Evolutionary conservation across 2,329 filamentous ascomycete species (phyloP).

Genomic region (Aureobasidium sp.): DNA sequence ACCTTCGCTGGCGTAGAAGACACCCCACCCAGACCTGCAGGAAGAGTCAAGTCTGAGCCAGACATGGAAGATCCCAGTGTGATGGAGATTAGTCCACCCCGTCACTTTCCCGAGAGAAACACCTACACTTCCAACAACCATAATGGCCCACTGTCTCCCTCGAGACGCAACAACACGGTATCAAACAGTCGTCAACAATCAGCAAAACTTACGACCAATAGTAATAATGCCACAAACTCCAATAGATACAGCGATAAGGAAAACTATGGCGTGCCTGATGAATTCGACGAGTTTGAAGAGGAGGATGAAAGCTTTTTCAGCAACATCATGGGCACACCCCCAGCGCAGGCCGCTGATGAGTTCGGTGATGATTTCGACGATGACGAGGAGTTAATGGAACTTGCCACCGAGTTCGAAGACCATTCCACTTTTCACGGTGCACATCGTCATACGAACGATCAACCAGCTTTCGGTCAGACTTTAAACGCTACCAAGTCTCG

Average conservation of each 20-base stretch:
- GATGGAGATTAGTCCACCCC: constrained; percentile 10
- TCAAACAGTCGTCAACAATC: not conserved
- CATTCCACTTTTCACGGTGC: constrained; percentile 20
- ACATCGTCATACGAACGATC: constrained; percentile 2
- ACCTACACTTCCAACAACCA: not conserved
- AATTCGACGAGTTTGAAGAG: constrained; percentile 23
- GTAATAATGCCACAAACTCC: not conserved
- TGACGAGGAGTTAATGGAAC: constrained; percentile 35
- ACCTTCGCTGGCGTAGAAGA: constrained; percentile 20
- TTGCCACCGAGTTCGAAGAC: constrained; percentile 38
- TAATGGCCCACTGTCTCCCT: not conserved
- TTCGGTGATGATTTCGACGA: constrained; percentile 30
- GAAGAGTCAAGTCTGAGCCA: constrained; percentile 2
- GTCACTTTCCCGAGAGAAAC: not conserved
- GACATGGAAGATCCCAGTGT: constrained; percentile 11
- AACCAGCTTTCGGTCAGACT: constrained; percentile 29
- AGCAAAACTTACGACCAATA: constrained; percentile 1
- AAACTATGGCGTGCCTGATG: constrained; percentile 14
- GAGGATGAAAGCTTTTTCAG: constrained; percentile 29
- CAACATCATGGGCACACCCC: constrained; percentile 34
- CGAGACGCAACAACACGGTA: not conserved
- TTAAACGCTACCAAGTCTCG: constrained; percentile 22
- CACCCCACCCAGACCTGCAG: constrained; percentile 15
- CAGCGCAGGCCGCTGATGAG: constrained; percentile 20
- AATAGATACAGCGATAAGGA: constrained; percentile 1